phyloP scores from a whole-genome alignment of 1,284 basidiomycete species.

The Marasmius fiardii region DNA sequence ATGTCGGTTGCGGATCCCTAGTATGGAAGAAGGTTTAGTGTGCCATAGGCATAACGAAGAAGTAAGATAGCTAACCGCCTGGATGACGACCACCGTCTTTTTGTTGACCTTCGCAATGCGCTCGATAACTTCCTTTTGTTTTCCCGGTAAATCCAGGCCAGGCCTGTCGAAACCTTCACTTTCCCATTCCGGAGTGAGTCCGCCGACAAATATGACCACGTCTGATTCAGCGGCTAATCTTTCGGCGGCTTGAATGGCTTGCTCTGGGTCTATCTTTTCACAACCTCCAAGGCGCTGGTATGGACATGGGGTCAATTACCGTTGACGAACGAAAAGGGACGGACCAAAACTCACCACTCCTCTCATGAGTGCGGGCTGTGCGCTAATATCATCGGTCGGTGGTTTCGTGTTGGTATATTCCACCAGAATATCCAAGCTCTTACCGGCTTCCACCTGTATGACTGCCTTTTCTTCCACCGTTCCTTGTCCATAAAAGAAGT shows the following conservation, averaged over 20 bases:
- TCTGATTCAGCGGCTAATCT: conserved; percentile 56
- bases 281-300: conserved; percentile 60
- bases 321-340: background rate
- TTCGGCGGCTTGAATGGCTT: conserved; percentile 57
- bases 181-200: conserved; percentile 68
- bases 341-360: conserved; percentile 51
- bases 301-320: background rate
- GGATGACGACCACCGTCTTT: conserved; percentile 63
- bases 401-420: conserved; percentile 63
- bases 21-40: background rate
- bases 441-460: conserved; percentile 40
- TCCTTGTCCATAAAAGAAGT: conserved; percentile 69
- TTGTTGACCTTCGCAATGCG: conserved; percentile 58
- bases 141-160: conserved; percentile 53
- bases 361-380: conserved; percentile 64
- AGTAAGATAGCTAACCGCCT: conserved; percentile 46
- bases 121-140: conserved; percentile 60
- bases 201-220: conserved; percentile 58
- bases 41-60: background rate
- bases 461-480: conserved; percentile 58
- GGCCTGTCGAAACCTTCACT: conserved; percentile 67
- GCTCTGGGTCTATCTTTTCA: conserved; percentile 57
- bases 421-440: conserved; percentile 48
- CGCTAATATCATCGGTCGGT: conserved; percentile 37
- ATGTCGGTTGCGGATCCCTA: conserved; percentile 66